phyloP scores from a whole-genome alignment of 2,329 filamentous ascomycete species.

The Akanthomyces dipterigenus region DNA sequence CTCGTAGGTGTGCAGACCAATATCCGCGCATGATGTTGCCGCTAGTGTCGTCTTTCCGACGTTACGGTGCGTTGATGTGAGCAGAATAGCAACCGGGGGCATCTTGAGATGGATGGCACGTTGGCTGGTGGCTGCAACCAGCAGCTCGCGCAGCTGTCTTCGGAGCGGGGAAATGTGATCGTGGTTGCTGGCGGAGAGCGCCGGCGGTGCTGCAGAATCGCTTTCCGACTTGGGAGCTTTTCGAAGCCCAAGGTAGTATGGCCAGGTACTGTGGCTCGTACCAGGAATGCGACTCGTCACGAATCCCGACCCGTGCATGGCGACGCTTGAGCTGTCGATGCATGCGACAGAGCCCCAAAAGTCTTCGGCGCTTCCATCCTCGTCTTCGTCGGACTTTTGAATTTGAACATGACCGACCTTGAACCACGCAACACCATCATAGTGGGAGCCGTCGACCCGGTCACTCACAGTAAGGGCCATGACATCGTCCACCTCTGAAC shows the following conservation, averaged over 20 bases:
- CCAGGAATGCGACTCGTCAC: constrained; percentile 76
- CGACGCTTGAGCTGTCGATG: constrained; percentile 79
- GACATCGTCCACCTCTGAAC: constrained; percentile 65
- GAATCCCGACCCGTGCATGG: constrained; percentile 86
- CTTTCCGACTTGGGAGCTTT: constrained; percentile 47
- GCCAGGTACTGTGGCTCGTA: constrained; percentile 72
- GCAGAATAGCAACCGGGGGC: constrained; percentile 78
- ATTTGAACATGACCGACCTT: constrained; percentile 69
- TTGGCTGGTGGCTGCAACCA: constrained; percentile 81
- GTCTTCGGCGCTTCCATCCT: constrained; percentile 57
- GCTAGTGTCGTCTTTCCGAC: constrained; percentile 87
- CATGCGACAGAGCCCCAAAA: constrained; percentile 81
- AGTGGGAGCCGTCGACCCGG: constrained; percentile 25
- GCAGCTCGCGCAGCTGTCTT: constrained; percentile 72
- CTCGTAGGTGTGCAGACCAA: constrained; percentile 81
- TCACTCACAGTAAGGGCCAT: constrained; percentile 43
- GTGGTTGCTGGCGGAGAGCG: constrained; percentile 39
- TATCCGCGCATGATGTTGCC: constrained; percentile 70
- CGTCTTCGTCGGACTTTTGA: constrained; percentile 45
- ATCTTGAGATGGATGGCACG: constrained; percentile 81
- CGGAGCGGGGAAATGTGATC: constrained; percentile 53
- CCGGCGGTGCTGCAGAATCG: constrained; percentile 29
- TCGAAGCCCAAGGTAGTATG: constrained; percentile 79
- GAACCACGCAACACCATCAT: constrained; percentile 80
- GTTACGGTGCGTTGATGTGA: constrained; percentile 86